Evolutionary conservation across 257 asterid genomes (phyloP), one percentile per base, ranked within the genome.

Genomic region (Cordia subcordata): DNA sequence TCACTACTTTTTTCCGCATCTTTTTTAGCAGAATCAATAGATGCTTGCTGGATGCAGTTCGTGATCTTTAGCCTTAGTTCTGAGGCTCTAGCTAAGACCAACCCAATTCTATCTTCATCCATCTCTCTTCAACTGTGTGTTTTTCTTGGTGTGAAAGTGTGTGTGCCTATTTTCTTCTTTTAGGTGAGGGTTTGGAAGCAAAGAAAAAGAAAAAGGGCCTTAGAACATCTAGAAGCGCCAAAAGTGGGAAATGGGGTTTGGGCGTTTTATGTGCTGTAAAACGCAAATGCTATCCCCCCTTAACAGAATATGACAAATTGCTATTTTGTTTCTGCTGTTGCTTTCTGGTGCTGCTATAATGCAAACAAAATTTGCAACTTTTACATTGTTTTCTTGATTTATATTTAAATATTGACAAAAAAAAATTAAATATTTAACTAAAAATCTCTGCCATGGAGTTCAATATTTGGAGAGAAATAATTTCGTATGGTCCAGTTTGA

Each of bases 91-190:
- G 61, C 79, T 68, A 72, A 52, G 15, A 79, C 81, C 66, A 79
- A 42, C 12, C 74, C 81, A 63, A 79, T 70, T 69, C 68, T 72
- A 16, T 72, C 84, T 60, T 66, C 81, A 19, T 79, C 84, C 84
- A 79, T 79, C 17, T 21, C 20, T 32, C 35, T 57, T 6, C 61
- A 49, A 27, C 27, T 15, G 23, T 59, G 13, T 13, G 64, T 53
- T 23, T 61, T 50, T 35, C 45, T 22, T 22, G 35, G 8, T 27
- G 33, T 58, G 3, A 1, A 0, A 1, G 10, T 22, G 38, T 38
- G 67, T 9, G 40, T 9, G 35, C 6, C 4, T 27, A 6, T 33
- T 13, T 17, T 27, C n/a, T 46, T 44, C 17, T 38, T 52, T 9
- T 39, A 10, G 38, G 13, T 4, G 5, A 37, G 32, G 57, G 69